Evolutionary conservation across 2,329 filamentous ascomycete genomes (phyloP), one percentile per base, ranked within the genome.

Genomic region (Colletotrichum higginsianum): DNA sequence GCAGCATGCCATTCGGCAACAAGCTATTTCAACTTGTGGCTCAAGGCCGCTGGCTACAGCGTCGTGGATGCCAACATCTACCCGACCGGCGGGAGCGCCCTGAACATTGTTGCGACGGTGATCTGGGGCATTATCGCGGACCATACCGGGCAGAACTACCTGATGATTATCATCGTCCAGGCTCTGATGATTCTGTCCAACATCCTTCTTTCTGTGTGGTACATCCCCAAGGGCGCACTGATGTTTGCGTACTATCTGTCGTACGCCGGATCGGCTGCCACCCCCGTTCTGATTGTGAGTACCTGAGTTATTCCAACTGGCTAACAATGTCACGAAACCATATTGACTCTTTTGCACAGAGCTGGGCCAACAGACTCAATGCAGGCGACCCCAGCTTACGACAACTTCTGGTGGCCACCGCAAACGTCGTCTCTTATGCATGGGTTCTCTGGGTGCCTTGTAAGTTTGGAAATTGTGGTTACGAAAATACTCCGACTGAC

Each of bases 11-110:
- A 66, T 4, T 62, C 62, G 0, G 71, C 67, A 3, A 72, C 74
- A 9, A 71, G 67, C 65, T 75, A 76, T 64, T 84, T 50, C 75
- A 80, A 18, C 23, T 73, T 84, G 1, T 85, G 82, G 82, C 74
- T 85, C 50, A 85, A 84, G 75, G 79, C 55, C 77, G 84, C 66
- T 71, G 77, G 80, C n/a, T 84, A 84, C 67, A 84, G 85, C 53
- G 68, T 75, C 0, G 87, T 85, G 84, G 89, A 90, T 73, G 82
- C 85, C 35, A 83, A 49, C 87, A 87, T 0, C 76, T 88, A 79
- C 86, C n/a, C 30, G 77, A 71, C 67, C 13, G 61, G 60, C 2
- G 66, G 66, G 13, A 65, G 53, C 23, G 74, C 74, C 12, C 13
- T 75, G 18, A 72, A 61, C 42, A 64, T 76, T 8, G 75, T 76